These are phyloP conservation scores for Delonix regia DNA, from an alignment of 306 rosid genomes.

Conservation along the genomic window DNA sequence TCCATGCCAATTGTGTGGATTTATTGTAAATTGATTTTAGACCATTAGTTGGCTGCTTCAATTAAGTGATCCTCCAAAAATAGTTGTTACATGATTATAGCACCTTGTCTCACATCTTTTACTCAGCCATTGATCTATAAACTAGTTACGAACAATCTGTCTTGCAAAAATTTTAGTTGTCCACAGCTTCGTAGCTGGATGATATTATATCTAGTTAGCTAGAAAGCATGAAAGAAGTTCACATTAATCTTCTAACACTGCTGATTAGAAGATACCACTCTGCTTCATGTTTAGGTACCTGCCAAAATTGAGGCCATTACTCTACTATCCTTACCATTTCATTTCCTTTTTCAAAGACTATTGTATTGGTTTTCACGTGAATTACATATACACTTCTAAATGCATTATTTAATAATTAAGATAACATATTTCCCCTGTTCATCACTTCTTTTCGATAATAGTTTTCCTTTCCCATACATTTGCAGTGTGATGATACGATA, in stretches of 20 bases:
- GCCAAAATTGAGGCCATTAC: background rate
- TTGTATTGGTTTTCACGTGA: background rate
- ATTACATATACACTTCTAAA: background rate
- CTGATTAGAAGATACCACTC: background rate
- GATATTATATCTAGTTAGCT: background rate
- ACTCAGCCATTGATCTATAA: background rate
- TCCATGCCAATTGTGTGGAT: background rate
- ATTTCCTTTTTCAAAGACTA: background rate
- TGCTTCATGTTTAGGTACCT: background rate
- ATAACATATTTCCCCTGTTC: background rate
- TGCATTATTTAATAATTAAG: background rate
- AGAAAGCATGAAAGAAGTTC: background rate
- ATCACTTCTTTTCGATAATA: background rate
- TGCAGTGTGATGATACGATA: slow-evolving; percentile 38
- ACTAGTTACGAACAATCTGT: background rate
- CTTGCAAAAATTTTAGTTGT: background rate
- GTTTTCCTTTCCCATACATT: background rate
- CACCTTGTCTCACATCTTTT: background rate
- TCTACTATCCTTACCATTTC: background rate
- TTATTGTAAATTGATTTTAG: background rate
- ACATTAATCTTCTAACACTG: background rate
- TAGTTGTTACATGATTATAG: background rate
- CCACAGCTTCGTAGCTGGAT: background rate
- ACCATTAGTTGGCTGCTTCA: background rate
- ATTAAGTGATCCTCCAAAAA: background rate